Evolutionary conservation across 1,139 yeast genomes (phyloP), one percentile per base, ranked within the genome.

Genomic region (Pichia sp.): DNA sequence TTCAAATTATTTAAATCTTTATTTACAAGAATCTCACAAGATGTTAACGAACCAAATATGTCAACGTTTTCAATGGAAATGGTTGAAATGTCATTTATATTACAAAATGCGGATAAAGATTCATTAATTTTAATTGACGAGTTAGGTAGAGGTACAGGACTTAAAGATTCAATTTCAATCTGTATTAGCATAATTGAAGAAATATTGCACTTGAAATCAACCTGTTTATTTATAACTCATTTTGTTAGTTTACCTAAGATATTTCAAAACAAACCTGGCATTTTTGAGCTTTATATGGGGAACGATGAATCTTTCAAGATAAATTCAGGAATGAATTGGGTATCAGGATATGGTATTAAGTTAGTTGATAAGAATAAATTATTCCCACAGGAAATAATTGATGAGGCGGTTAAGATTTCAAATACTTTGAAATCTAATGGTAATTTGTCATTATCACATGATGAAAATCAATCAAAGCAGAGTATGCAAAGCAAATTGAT

Each of bases 41-140:
- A 71, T 52, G 53, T 68, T 7, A 52, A 66, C 16, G 68, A 68
- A 27, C 69, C 72, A 2, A 70, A 72, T 47, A 60, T 66, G 12
- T 73, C 78, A 0, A 73, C 79, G 0, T 76, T 77, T 50, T 70
- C 71, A 49, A 65, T 71, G 15, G 81, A 76, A 56, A 72, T 77
- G 79, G 65, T 63, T 23, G 77, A 73, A 45, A 69, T 72, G 59
- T 68, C 71, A 2, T 68, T 69, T 22, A 73, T 76, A 16, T 44
- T 76, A 8, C 62, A 67, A 18, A 61, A 62, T 32, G 56, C 67
- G 0, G 58, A 54, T 36, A 55, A 62, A 1, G 61, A 65, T 30
- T 69, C 77, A 3, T 61, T 77, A 23, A 60, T 76, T 3, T 60
- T 77, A 0, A 59, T 77, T 38, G 82, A 76, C 59, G 81, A 77